Conservation (phyloP, 495 filamentous ascomycete genomes). For the Penicillium desertorum region DNA sequence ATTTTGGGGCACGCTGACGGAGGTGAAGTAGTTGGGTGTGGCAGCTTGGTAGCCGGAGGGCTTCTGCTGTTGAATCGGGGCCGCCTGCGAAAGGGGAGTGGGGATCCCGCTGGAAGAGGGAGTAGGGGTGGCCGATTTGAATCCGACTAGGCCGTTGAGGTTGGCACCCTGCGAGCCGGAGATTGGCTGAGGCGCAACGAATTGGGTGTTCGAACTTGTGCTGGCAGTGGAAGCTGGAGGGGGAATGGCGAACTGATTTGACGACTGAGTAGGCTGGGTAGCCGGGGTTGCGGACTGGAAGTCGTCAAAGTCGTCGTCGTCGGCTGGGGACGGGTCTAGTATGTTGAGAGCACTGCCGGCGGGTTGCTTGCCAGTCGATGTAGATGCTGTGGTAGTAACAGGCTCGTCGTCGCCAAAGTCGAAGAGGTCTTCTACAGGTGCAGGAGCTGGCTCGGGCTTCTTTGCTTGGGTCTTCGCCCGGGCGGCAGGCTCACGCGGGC, state of each 20-base stretch:
- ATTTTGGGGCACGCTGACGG: slow-evolving; percentile 53
- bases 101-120: slow-evolving; percentile 48
- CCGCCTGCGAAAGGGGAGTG: slow-evolving; percentile 50
- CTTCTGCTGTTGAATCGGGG: slow-evolving; percentile 50
- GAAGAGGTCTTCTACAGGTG: slow-evolving; percentile 65
- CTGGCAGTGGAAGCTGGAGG: slow-evolving; percentile 62
- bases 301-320: slow-evolving; percentile 97
- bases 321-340: slow-evolving; percentile 50
- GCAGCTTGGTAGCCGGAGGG: slow-evolving; percentile 72
- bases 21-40: slow-evolving; percentile 93
- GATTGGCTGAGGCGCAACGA: slow-evolving; percentile 79
- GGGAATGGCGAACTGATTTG: slow-evolving; percentile 46
- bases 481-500: slow-evolving; percentile 46
- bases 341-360: slow-evolving; percentile 55
- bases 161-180: slow-evolving; percentile 76
- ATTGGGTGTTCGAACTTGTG: slow-evolving; percentile 64
- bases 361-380: slow-evolving; percentile 49
- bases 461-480: slow-evolving; percentile 57
- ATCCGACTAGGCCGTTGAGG: slow-evolving; percentile 73
- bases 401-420: slow-evolving; percentile 77
- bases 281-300: slow-evolving; percentile 88
- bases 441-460: slow-evolving; percentile 62
- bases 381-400: slow-evolving; percentile 45
- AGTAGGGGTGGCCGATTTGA: slow-evolving; percentile 77
- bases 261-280: slow-evolving; percentile 31